Percentiles rank a stretch among this genome's conserved stretches.
These are phyloP conservation scores for Penicillium bialowiezense DNA, from an alignment of 495 filamentous ascomycete genomes.

Conservation along the genomic window DNA sequence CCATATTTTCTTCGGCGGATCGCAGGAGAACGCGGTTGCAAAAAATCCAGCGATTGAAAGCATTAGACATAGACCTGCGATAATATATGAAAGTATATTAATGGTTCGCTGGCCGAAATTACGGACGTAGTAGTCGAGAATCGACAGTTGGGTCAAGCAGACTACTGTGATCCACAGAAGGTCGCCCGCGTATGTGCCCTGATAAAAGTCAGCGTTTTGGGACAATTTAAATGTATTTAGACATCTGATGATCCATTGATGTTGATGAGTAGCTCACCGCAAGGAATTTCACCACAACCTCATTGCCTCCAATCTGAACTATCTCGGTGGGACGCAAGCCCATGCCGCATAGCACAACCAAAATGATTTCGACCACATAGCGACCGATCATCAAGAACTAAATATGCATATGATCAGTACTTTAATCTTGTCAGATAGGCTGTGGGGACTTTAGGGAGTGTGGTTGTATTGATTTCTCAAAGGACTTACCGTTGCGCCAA, in stretches of 20 bases:
- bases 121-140: conserved; percentile 20
- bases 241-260: not conserved
- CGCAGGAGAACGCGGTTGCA: conserved; percentile 19
- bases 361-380: conserved; percentile 20
- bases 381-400: conserved; percentile 18
- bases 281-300: conserved; percentile 14
- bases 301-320: conserved; percentile 5
- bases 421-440: not conserved
- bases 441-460: no score
- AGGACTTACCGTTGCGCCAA: conserved; percentile 15
- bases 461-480: not conserved
- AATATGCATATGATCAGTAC: not conserved
- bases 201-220: conserved; percentile 4
- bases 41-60: conserved; percentile 17
- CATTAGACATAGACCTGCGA: conserved; percentile 12
- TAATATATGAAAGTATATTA: conserved; percentile 7
- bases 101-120: conserved; percentile 9
- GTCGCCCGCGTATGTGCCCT: conserved; percentile 22
- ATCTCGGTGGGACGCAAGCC: conserved; percentile 19
- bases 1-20: conserved; percentile 15
- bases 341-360: conserved; percentile 20
- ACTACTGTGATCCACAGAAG: conserved; percentile 17
- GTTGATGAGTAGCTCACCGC: conserved; percentile 6
- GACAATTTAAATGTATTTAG: no score
- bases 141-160: conserved; percentile 16